Evolutionary conservation across 2,329 filamentous ascomycete species (phyloP), one percentile per base, ranked within the genome.

Genomic region (Pseudocercospora eumusae): DNA sequence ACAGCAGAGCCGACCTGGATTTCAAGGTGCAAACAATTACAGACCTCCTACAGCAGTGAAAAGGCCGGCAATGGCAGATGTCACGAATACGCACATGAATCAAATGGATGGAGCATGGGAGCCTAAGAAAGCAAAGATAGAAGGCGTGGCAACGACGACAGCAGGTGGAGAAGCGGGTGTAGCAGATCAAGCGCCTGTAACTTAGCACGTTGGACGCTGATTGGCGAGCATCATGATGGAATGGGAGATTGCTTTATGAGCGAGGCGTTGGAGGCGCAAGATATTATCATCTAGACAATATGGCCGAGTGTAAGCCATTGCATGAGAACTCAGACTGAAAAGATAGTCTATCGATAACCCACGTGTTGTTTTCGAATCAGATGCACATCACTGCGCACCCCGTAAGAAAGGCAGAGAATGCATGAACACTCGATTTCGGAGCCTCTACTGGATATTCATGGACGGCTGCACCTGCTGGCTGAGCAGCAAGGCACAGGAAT

Each of bases 11-110:
- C 71, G 70, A n/a, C 74, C 70, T 13, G 72, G 69, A 20, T 73
- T 75, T 31, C 75, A 75, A 65, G 82, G 80, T 60, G 74, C 80
- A 28, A 72, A 71, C 4, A 74, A 74, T 21, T 83, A 82, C 66
- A 79, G 78, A 63, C 78, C 80, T 9, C 81, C 67, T 42, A 71
- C 62, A 9, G 69, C 67, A 4, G 61, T 68, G 8, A 78, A 78
- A 65, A 64, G 77, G 54, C 69, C 73, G 7, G 68, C 73, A 2
- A 69, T 82, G 66, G 71, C 76, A 44, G 80, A 82, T 65, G 77
- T 82, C 44, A 82, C 79, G 53, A 82, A 81, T 64, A 68, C 76
- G n/a, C 71, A 61, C 56, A 54, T 23, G 52, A 28, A 27, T 5
- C 60, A 64, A 28, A 74, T 71, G 20, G 77, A 75, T 47, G 73